A percentile compares a stretch with the other conserved stretches of the same genome.
Evolutionary conservation across 2,329 filamentous ascomycete species (phyloP).

Genomic region (Teratosphaeria viscida): DNA sequence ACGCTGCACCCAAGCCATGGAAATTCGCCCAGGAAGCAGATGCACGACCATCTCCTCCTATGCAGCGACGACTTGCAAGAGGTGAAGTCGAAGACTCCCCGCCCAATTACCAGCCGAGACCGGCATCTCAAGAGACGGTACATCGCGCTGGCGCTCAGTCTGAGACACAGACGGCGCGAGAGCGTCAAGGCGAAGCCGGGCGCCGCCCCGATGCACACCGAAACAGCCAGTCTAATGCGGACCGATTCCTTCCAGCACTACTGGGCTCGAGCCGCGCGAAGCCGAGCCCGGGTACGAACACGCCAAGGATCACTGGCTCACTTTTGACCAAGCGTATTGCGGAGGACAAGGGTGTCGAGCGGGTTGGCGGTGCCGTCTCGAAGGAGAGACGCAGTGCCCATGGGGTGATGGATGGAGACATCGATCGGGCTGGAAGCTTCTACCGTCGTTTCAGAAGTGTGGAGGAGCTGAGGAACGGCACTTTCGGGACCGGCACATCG

Average conservation of each 20-base stretch:
- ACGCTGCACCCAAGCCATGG: neutral
- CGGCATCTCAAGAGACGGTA: constrained; percentile 28
- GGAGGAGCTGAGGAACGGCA: constrained; percentile 34
- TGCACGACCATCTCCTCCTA: neutral
- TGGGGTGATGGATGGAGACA: constrained; percentile 20
- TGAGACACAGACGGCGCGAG: neutral
- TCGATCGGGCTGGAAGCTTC: constrained; percentile 31
- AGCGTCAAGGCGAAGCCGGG: neutral
- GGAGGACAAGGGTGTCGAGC: neutral
- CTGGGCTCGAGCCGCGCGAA: neutral
- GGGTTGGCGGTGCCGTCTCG: neutral
- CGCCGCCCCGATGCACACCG: constrained; percentile 15
- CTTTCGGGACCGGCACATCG: neutral
- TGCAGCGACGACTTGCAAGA: neutral
- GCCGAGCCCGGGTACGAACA: neutral
- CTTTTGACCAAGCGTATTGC: neutral
- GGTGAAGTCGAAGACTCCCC: constrained; percentile 7
- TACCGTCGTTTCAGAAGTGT: constrained; percentile 41
- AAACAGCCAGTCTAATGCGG: constrained; percentile 17
- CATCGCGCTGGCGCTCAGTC: neutral
- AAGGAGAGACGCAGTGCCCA: neutral
- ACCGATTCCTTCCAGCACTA: neutral
- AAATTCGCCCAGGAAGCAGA: neutral
- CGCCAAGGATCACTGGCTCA: neutral
- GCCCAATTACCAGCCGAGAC: neutral